Conservation (phyloP, 1,139 yeast genomes). For the Petasospora rhodanensis region DNA sequence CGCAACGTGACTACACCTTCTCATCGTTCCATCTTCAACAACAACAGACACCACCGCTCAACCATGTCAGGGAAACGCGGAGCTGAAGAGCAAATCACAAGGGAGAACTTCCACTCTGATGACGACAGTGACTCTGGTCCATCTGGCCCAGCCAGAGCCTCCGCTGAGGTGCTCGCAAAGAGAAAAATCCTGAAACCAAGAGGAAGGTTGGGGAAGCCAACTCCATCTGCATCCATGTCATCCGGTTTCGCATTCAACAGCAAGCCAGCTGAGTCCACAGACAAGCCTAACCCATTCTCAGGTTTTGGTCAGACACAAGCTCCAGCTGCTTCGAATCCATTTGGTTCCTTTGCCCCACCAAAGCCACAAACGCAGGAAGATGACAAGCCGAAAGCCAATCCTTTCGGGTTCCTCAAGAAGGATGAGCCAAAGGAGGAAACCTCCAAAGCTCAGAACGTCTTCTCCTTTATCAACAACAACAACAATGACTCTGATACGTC, state of each 20-base stretch:
- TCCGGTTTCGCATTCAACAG: slow-evolving; percentile 16
- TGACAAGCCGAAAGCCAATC: slow-evolving; percentile 1
- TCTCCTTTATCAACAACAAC: slow-evolving; percentile 5
- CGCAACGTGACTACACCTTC: no score
- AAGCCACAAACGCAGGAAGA: slow-evolving; percentile 2
- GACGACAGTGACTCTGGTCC: slow-evolving; percentile 35
- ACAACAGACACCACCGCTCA: not conserved
- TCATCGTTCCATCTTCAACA: not conserved
- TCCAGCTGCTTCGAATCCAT: slow-evolving; percentile 9
- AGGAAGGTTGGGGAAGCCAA: slow-evolving; percentile 24
- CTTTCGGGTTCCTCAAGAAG: slow-evolving; percentile 2
- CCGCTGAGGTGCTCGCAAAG: slow-evolving; percentile 57
- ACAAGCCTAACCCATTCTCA: slow-evolving; percentile 10
- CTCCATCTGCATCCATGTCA: slow-evolving; percentile 3
- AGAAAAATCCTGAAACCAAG: slow-evolving; percentile 67
- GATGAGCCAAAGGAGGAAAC: not conserved
- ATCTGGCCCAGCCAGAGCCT: slow-evolving; percentile 43
- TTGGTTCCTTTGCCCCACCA: slow-evolving; percentile 9
- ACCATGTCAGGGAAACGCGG: slow-evolving; percentile 46
- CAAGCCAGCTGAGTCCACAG: slow-evolving; percentile 3
- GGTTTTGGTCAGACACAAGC: slow-evolving; percentile 10
- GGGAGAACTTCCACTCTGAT: slow-evolving; percentile 35
- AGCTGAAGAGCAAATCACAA: slow-evolving; percentile 56
- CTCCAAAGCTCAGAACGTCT: slow-evolving; percentile 4
- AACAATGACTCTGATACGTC: slow-evolving; percentile 2